Evolutionary conservation across 306 rosid genomes (phyloP).

Genomic region (Phaseolus lunatus): DNA sequence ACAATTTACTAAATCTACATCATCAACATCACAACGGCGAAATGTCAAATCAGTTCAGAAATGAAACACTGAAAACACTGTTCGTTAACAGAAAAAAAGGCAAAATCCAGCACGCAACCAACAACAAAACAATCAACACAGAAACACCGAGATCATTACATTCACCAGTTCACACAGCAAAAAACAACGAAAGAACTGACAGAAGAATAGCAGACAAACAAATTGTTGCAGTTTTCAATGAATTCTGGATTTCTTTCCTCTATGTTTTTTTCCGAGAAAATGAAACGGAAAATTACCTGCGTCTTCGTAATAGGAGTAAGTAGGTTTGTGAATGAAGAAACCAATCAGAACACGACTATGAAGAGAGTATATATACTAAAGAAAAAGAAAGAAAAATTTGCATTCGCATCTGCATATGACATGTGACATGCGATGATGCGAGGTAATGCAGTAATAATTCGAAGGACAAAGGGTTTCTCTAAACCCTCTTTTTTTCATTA

Average conservation of each 20-base stretch:
- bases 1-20: constrained; percentile 35
- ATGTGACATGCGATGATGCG: not conserved
- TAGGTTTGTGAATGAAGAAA: constrained; percentile 1
- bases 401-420: not conserved
- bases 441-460: not conserved
- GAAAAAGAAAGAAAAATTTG: not conserved
- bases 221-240: not conserved
- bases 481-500: no score
- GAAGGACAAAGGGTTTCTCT: no score
- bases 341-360: not conserved
- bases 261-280: not conserved
- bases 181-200: not conserved
- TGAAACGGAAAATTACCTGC: constrained; percentile 15
- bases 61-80: constrained; percentile 3
- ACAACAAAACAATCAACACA: not conserved
- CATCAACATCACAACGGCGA: constrained; percentile 27
- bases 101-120: constrained; percentile 9
- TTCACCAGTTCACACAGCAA: not conserved
- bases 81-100: constrained; percentile 12
- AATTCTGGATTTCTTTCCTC: not conserved
- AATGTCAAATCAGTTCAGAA: constrained; percentile 8
- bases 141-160: not conserved
- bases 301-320: not conserved
- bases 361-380: not conserved
- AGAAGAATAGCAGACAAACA: not conserved